Conservation (phyloP, 345 rosid species). For the Citrus cavaleriei region DNA sequence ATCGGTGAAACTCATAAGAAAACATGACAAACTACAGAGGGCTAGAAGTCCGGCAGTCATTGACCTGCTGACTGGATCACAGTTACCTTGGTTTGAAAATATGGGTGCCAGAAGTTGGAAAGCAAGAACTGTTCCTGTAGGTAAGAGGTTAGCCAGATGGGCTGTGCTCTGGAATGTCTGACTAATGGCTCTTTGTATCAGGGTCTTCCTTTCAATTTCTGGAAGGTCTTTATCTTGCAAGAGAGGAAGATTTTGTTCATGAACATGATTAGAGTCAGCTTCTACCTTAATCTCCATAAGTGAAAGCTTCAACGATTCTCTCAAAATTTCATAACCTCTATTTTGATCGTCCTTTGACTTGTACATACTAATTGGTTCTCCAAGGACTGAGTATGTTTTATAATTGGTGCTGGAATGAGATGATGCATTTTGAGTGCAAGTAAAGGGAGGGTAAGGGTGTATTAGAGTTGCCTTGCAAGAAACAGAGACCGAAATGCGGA, state of each 20-base stretch:
- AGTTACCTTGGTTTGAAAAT: constrained; percentile 69
- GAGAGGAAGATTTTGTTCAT: constrained; percentile 46
- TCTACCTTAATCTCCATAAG: constrained; percentile 48
- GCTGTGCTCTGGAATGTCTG: constrained; percentile 91
- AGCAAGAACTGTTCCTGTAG: constrained; percentile 90
- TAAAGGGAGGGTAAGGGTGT: constrained; percentile 21
- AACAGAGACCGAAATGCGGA: constrained; percentile 30
- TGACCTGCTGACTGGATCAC: constrained; percentile 51
- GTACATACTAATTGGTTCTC: not conserved
- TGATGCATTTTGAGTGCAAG: constrained; percentile 30
- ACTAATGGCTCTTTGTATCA: constrained; percentile 69
- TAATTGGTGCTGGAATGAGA: not conserved
- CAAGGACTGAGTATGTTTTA: not conserved
- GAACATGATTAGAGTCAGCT: constrained; percentile 5
- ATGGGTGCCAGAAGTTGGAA: constrained; percentile 84
- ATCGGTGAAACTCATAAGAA: constrained; percentile 74
- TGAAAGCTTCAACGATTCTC: not conserved
- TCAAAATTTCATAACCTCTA: not conserved
- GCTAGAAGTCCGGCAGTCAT: constrained; percentile 55
- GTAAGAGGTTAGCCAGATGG: constrained; percentile 81
- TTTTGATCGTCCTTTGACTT: not conserved
- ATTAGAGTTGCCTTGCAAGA: constrained; percentile 58
- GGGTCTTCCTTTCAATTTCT: constrained; percentile 35
- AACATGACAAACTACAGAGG: constrained; percentile 69
- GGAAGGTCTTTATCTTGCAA: constrained; percentile 33